Percentiles rank a stretch among this genome's conserved stretches.
These are phyloP conservation scores for Entomortierella parvispora DNA, from an alignment of 192 early-diverging fungal species.

Conservation along the genomic window DNA sequence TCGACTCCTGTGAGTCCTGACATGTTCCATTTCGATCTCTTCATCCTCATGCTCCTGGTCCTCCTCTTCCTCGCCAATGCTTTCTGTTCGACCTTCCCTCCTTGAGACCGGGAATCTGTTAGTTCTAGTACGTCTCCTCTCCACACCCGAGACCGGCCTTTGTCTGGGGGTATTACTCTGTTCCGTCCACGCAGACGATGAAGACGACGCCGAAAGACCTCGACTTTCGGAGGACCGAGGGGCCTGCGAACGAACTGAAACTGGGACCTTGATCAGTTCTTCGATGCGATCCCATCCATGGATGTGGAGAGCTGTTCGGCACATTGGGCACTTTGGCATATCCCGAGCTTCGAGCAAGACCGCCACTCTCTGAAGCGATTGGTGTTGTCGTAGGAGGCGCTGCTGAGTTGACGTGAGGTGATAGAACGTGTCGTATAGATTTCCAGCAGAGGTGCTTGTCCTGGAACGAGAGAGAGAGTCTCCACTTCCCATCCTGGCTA, in stretches of 20 bases:
- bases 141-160: slow-evolving; percentile 35
- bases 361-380: slow-evolving; percentile 31
- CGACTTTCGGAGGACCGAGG: neutral
- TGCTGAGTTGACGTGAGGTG: slow-evolving; percentile 22
- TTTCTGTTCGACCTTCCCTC: slow-evolving; percentile 11
- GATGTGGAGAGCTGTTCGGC: slow-evolving; percentile 42
- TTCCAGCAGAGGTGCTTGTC: neutral
- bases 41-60: slow-evolving; percentile 24
- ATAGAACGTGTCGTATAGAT: slow-evolving; percentile 20
- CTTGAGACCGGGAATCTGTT: slow-evolving; percentile 8
- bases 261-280: slow-evolving; percentile 41
- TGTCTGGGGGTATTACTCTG: slow-evolving; percentile 1
- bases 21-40: slow-evolving; percentile 50
- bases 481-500: slow-evolving; percentile 45
- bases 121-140: slow-evolving; percentile 23
- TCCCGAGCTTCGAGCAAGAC: slow-evolving; percentile 32
- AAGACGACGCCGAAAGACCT: neutral
- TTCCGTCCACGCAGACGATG: slow-evolving; percentile 17
- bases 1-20: slow-evolving; percentile 4
- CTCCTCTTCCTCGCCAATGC: slow-evolving; percentile 34
- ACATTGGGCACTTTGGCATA: slow-evolving; percentile 51
- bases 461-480: slow-evolving; percentile 12
- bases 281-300: slow-evolving; percentile 49
- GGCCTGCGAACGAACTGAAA: slow-evolving; percentile 17
- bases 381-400: slow-evolving; percentile 30